phyloP scores from a whole-genome alignment of 148 eudicot genomes.

The Beta vulgaris region DNA sequence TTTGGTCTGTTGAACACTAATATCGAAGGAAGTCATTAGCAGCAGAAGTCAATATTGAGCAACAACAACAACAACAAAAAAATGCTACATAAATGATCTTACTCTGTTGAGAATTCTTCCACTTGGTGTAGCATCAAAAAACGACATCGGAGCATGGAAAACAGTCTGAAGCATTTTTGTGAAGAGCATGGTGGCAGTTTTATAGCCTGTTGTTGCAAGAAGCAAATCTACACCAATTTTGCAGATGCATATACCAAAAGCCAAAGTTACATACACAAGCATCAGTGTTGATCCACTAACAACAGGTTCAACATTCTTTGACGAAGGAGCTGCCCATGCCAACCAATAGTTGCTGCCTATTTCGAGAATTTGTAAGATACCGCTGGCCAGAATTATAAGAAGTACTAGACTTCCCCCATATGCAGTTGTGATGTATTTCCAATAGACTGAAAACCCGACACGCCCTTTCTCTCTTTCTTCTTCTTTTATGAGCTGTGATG shows the following conservation, averaged over 20 bases:
- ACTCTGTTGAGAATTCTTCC: conserved; percentile 25
- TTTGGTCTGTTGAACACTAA: conserved; percentile 25
- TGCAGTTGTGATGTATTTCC: conserved; percentile 10
- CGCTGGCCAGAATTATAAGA: background rate
- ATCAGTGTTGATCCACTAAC: conserved; percentile 6
- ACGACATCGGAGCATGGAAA: conserved; percentile 21
- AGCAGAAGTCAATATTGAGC: background rate
- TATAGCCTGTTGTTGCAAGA: conserved; percentile 5
- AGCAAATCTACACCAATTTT: conserved; percentile 5
- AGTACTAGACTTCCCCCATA: background rate
- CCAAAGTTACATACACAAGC: conserved; percentile 7
- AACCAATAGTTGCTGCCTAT: conserved; percentile 20
- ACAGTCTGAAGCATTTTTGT: conserved; percentile 7
- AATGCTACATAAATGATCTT: background rate
- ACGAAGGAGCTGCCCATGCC: background rate
- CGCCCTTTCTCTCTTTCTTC: conserved; percentile 14
- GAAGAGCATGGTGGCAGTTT: conserved; percentile 14
- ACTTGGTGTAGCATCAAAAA: conserved; percentile 24
- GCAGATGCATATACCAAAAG: conserved; percentile 8
- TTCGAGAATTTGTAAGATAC: background rate
- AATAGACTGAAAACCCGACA: background rate
- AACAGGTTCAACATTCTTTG: background rate
- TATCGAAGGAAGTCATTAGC: background rate
- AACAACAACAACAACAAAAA: background rate
- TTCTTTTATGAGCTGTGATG: conserved; percentile 13